Base-by-base conservation (phyloP, 306 rosid species). In the Cicer arietinum region DNA sequence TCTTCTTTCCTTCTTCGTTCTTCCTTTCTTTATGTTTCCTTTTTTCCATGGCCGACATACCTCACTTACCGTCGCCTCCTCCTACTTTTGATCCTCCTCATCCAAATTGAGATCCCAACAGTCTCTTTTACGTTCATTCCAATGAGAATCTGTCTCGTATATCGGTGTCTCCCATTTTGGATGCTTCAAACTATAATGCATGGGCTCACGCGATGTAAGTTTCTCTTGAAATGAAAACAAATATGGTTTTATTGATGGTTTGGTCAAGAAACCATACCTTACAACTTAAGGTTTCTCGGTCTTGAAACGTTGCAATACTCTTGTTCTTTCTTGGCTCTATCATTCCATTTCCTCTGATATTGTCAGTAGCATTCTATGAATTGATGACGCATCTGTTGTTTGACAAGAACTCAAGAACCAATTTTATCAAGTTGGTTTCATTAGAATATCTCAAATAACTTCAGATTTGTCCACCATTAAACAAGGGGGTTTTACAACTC, bases 211-310 rank as follows among this genome's bases (percentile, higher is more conserved):
- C 3, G 0, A 25, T 25, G 35, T 25, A 25, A 2, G 3, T 25
- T 25, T 25, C 4, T 25, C 35, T 25, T 25, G 35, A 25, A 25
- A 25, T 25, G 4, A 25, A 25, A 25, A 25, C 35, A 12, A 51
- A 9, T 13, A 13, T 7, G 57, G 22, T 1, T 51, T 51, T 9
- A 14, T 14, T 2, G 57, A 51, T 14, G 57, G 20, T 13, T 13
- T 22, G 3, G 5, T 51, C 6, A 0, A 17, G 1, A 50, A 51
- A 13, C 20, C 18, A 3, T 8, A 6, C 0, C 2, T 0, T 0
- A 0, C 2, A 0, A 22, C n/a, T 51, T 7, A 3, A 3, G 0
- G 0, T 1, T n/a, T 51, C 7, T 51, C 20, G 5, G 3, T 0
- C 0, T 51, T 22, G 57, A 51, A 51, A 14, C 18, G 57, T 0